Conservation (phyloP, 164 flowering plant genomes). For the Umbellularia californica region DNA sequence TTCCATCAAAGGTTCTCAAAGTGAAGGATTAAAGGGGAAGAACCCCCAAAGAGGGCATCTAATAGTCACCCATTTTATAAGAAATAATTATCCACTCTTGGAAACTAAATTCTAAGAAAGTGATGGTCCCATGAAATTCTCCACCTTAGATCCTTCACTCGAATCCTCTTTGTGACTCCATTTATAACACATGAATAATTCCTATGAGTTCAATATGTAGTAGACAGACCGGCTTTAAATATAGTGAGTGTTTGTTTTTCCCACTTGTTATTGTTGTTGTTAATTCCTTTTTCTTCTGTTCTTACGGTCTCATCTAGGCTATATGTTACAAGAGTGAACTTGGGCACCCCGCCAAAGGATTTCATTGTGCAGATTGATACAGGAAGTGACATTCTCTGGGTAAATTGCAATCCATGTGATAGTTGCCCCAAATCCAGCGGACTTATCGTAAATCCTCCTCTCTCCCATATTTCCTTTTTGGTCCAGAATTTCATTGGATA, state of each 20-base stretch:
- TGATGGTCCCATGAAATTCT: too few relatives aligned
- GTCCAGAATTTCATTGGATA: neutral
- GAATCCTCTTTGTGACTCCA: neutral
- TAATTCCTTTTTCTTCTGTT: neutral
- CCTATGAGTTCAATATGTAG: neutral
- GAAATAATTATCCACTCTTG: too few relatives aligned
- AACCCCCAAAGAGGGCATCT: too few relatives aligned
- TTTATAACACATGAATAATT: neutral
- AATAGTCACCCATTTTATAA: too few relatives aligned
- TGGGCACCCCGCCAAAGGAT: slow-evolving; percentile 82
- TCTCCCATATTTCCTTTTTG: neutral
- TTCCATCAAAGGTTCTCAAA: too few relatives aligned
- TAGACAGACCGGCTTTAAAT: neutral
- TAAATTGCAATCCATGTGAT: slow-evolving; percentile 65
- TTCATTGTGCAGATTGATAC: slow-evolving; percentile 93
- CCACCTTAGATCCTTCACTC: neutral
- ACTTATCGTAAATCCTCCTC: slow-evolving; percentile 49
- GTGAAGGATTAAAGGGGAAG: too few relatives aligned
- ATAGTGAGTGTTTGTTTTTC: neutral
- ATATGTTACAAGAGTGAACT: slow-evolving; percentile 66
- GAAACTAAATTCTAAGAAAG: too few relatives aligned
- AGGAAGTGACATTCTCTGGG: slow-evolving; percentile 96
- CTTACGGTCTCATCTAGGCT: slow-evolving; percentile 39
- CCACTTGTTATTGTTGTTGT: neutral
- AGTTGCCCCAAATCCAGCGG: slow-evolving; percentile 84